Evolutionary conservation across 2,329 filamentous ascomycete genomes (phyloP), one percentile per base, ranked within the genome.

Genomic region (Stagonosporopsis chrysanthemi): DNA sequence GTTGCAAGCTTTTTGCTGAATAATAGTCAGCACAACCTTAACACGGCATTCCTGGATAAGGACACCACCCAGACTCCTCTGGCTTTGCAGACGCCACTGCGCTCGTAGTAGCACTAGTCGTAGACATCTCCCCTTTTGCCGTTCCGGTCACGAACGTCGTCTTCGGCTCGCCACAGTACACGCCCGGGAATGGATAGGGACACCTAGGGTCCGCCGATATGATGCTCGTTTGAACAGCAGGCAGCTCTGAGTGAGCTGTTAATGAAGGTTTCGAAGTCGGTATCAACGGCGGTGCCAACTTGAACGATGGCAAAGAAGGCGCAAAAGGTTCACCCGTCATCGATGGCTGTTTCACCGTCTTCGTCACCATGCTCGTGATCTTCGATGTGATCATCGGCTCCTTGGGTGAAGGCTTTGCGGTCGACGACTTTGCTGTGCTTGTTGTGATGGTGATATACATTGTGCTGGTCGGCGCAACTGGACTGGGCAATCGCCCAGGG

Each of bases 161-260:
- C 38, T 43, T 56, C 4, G 52, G 22, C 31, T 48, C 35, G 0
- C 62, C 64, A 26, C 70, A 73, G 19, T 67, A 49, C 8, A 69
- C 54, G 0, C 56, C 56, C 0, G 71, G 71, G 23, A 73, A 69
- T 2, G 71, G 71, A 42, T 72, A 74, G n/a, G 69, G 70, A 55
- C 71, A 74, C 17, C 65, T 63, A 6, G 59, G 22, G 31, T 68
- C 67, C 2, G 61, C 33, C 2, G 59, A 52, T 0, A 64, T 14
- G 2, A 66, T 43, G 5, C 50, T 58, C 2, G 44, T 54, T 12
- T 40, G 31, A 8, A 52, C 26, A 22, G 22, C 22, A 2, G 15
- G 33, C 7, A 5, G 12, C 24, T 23, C 15, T 12, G 35, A 35
- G 5, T 26, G 35, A 9, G 31, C 19, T 23, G 31, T 17, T 14